Evolutionary conservation across 371 early-diverging fungal genomes (phyloP), one percentile per base, ranked within the genome.

Genomic region (Furculomyces boomerangus): DNA sequence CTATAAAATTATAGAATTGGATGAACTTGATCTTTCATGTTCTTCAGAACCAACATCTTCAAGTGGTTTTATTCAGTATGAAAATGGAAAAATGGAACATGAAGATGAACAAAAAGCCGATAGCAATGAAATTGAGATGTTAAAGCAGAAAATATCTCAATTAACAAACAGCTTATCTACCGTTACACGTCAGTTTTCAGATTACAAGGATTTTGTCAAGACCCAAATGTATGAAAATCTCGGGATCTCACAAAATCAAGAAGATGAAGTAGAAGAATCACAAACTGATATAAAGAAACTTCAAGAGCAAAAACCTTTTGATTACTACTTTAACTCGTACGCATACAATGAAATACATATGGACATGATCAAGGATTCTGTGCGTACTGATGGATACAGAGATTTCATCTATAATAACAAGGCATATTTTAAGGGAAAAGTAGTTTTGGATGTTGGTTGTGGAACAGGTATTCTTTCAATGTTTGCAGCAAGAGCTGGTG

Each of bases 401-500:
- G 78, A 84, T 54, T 84, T 90, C 50, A 90, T 95, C 37, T 87
- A 86, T 75, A 74, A 84, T 60, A 93, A 90, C 78, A 80, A 84
- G 69, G 84, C 86, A 63, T 66, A 86, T 45, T 94, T 97, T 77
- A 82, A 88, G 67, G 91, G 81, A 68, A 97, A 97, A 77, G 76
- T 92, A 30, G 95, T 97, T 25, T 76, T 97, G 56, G 98, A 97
- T 68, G 92, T 97, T 37, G 97, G 97, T 39, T 94, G 97, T 60
- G 97, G 97, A 56, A 97, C 95, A 20, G 96, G 90, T 53, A 93
- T 93, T 54, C 73, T 94, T 52, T 90, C 90, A 55, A 92, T 97
- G 94, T 97, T 97, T 74, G 93, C 94, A 18, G 94, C 95, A 32
- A 84, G 82, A 61, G 81, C 93, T 18, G 93, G 98, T 35, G 98